A percentile compares a stretch with the other conserved stretches of the same genome.
Conservation (phyloP, 2,329 filamentous ascomycete species). For the Fusarium poae region DNA sequence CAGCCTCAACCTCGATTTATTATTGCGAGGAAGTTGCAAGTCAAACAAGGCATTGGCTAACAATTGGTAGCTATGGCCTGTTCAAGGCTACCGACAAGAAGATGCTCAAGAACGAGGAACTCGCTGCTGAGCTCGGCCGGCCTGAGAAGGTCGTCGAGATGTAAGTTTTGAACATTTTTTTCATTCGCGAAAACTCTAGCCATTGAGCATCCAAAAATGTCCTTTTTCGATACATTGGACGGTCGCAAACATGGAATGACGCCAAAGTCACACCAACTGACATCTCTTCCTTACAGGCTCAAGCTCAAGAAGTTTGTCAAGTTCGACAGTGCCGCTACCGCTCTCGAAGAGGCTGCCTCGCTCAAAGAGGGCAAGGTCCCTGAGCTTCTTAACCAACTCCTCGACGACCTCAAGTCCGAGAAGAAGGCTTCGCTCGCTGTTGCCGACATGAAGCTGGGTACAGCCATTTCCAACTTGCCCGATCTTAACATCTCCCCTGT, state of each 20-base stretch:
- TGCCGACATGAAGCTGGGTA: conserved; percentile 91
- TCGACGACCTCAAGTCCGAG: conserved; percentile 94
- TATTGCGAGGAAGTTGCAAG: conserved; percentile 27
- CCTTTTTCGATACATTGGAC: conserved; percentile 20
- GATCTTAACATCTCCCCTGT: conserved; percentile 87
- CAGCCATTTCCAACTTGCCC: conserved; percentile 91
- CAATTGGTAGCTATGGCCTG: conserved; percentile 83
- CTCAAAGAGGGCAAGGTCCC: conserved; percentile 96
- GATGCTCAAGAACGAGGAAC: conserved; percentile 87
- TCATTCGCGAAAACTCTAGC: conserved; percentile 15
- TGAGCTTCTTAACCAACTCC: conserved; percentile 82
- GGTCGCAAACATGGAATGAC: conserved; percentile 12
- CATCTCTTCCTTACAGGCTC: conserved; percentile 66
- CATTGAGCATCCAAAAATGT: conserved; percentile 13
- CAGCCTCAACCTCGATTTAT: conserved; percentile 17
- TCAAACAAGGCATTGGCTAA: conserved; percentile 47
- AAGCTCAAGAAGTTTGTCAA: conserved; percentile 98
- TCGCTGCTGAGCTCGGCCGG: conserved; percentile 79
- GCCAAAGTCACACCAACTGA: conserved; percentile 19
- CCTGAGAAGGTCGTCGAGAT: conserved; percentile 88
- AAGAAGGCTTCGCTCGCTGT: conserved; percentile 97
- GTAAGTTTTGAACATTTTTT: conserved; percentile 63
- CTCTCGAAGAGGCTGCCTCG: conserved; percentile 89
- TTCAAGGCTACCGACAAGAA: conserved; percentile 99
- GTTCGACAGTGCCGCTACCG: conserved; percentile 92